Base-by-base conservation (phyloP, 2,329 filamentous ascomycete genomes). In the Hymenoscyphus infarciens region DNA sequence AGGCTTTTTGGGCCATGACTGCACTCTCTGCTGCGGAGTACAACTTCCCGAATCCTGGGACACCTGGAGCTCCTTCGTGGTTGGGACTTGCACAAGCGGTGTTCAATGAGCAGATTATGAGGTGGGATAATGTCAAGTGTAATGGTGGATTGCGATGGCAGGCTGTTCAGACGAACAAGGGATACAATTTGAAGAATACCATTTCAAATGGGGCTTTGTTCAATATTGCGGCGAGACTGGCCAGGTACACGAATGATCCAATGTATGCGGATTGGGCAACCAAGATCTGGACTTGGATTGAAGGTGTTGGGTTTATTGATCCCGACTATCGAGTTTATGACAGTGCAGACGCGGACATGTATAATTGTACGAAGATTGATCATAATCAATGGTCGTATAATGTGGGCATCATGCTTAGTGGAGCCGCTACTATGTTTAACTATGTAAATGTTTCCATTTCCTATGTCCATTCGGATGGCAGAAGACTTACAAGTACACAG, bases 141-240 rank as follows among this genome's bases (percentile, higher is more conserved):
- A 80, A 79, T 16, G 91, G 91, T 42, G 91, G 91, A 2, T 74
- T 94, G 61, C 83, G 89, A 64, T 93, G 90, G 90, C 91, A 96
- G 76, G 91, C 96, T 56, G 10, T 25, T 27, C 45, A 92, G 88
- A 73, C 80, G 83, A 2, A 91, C 89, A 93, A 94, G 72, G 91
- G 91, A n/a, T 95, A 87, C 75, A 82, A 87, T 69, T 91, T 92
- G 80, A 93, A 86, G 71, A 86, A 86, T 64, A 81, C 83, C 5
- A 85, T 86, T 64, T 84, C 83, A 0, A 82, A 85, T 66, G 83
- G 81, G 4, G 82, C 81, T 62, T 84, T 85, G 74, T 85, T 86
- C 72, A 82, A 83, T 58, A 75, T 86, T 15, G 83, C 81, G 11
- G 84, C 88, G 1, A 84, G 89, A 7, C 79, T 92, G 7, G 89